Percentiles rank a stretch among this genome's conserved stretches.
These are phyloP conservation scores for Lepidium campestre DNA, from an alignment of 441 rosid species.

Conservation along the genomic window DNA sequence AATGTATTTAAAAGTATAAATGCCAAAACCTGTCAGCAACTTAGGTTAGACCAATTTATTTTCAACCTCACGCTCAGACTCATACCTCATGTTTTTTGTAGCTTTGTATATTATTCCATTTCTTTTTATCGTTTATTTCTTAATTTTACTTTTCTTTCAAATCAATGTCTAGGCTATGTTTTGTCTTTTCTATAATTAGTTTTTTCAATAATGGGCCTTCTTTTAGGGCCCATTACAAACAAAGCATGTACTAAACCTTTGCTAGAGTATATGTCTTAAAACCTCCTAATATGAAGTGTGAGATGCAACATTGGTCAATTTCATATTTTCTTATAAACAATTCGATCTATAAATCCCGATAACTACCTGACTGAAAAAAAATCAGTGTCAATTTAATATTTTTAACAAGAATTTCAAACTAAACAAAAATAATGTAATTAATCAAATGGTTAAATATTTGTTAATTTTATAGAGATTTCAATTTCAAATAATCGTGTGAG, in stretches of 20 bases:
- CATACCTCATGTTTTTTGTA: neutral
- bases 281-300: too few relatives aligned
- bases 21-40: slow-evolving; percentile 26
- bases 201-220: neutral
- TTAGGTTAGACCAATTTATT: slow-evolving; percentile 1
- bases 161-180: neutral
- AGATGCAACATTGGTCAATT: too few relatives aligned
- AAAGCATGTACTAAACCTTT: neutral
- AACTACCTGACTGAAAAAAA: too few relatives aligned
- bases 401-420: too few relatives aligned
- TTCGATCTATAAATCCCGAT: too few relatives aligned
- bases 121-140: neutral
- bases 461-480: too few relatives aligned
- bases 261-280: too few relatives aligned
- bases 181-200: neutral
- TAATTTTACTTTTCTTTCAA: neutral
- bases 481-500: too few relatives aligned
- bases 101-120: neutral
- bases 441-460: too few relatives aligned
- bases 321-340: too few relatives aligned
- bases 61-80: neutral
- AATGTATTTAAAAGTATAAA: slow-evolving; percentile 5
- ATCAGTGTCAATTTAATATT: too few relatives aligned
- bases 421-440: too few relatives aligned
- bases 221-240: neutral